phyloP scores from a whole-genome alignment of 1,284 basidiomycete species.

The Ceratobasidium sp. region DNA sequence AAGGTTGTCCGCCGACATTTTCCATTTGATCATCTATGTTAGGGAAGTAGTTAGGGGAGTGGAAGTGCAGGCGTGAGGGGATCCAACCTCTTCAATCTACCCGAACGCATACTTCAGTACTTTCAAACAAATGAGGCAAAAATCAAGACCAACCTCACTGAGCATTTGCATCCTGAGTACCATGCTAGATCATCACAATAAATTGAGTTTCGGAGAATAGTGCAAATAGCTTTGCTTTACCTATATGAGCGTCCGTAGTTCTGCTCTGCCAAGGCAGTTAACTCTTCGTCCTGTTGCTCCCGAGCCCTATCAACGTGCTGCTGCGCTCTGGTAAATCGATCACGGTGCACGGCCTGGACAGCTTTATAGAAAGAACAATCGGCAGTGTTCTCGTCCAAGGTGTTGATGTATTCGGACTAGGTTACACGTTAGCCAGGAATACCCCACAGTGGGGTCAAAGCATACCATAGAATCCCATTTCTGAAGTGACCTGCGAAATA shows the following conservation, averaged over 20 bases:
- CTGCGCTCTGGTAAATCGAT: constrained; percentile 63
- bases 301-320: constrained; percentile 66
- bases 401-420: constrained; percentile 61
- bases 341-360: constrained; percentile 66
- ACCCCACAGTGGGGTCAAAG: background rate
- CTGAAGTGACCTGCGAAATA: constrained; percentile 52
- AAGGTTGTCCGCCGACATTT: constrained; percentile 20
- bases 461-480: constrained; percentile 69
- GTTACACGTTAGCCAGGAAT: background rate
- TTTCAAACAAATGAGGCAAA: no score
- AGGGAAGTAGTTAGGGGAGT: background rate
- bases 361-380: constrained; percentile 70
- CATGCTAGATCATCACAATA: constrained; percentile 49
- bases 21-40: constrained; percentile 32
- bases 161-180: constrained; percentile 71
- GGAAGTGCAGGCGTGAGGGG: no score
- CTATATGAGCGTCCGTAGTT: constrained; percentile 68
- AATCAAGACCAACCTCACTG: constrained; percentile 14
- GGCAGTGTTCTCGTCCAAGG: constrained; percentile 67
- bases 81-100: constrained; percentile 28
- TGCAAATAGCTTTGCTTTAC: constrained; percentile 49
- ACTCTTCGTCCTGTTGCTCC: constrained; percentile 66
- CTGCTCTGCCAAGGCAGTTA: constrained; percentile 67
- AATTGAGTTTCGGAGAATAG: background rate
- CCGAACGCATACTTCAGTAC: background rate